Conservation (phyloP, 2,329 filamentous ascomycete species). For the Elsinoe arachidis region DNA sequence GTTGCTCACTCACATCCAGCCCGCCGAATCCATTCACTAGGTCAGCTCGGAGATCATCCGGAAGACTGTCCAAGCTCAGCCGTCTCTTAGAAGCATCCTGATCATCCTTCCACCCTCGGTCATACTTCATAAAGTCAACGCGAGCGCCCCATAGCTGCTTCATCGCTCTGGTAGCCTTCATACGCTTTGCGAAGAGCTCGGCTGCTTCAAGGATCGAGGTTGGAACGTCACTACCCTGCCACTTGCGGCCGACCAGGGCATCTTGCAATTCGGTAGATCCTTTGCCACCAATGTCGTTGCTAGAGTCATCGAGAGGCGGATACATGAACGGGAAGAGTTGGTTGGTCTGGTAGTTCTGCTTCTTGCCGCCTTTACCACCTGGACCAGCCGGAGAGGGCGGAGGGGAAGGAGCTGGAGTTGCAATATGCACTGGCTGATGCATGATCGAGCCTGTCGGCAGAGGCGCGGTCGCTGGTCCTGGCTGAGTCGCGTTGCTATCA, state of each 20-base stretch:
- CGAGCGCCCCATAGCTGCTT: constrained; percentile 92
- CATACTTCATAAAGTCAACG: constrained; percentile 82
- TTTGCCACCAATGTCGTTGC: constrained; percentile 85
- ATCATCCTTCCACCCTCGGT: constrained; percentile 68
- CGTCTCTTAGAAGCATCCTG: background rate
- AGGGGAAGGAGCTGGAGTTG: constrained; percentile 92
- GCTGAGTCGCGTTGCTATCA: constrained; percentile 42
- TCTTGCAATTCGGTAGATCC: constrained; percentile 74
- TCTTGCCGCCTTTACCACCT: constrained; percentile 87
- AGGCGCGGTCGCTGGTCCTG: constrained; percentile 6
- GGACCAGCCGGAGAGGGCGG: constrained; percentile 80
- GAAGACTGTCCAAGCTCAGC: background rate
- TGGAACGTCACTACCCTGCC: constrained; percentile 91
- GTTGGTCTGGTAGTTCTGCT: constrained; percentile 98
- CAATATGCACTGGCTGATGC: constrained; percentile 93
- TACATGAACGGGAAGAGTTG: constrained; percentile 98
- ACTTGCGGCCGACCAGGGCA: constrained; percentile 68
- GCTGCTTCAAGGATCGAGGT: constrained; percentile 93
- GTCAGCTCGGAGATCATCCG: background rate
- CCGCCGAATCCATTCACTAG: background rate
- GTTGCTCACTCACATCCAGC: background rate
- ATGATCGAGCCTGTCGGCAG: constrained; percentile 62
- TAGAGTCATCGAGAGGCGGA: constrained; percentile 78
- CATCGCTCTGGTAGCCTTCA: constrained; percentile 84
- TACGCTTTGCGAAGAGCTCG: constrained; percentile 78